A percentile compares a stretch with the other conserved stretches of the same genome.
Evolutionary conservation across 192 early-diverging fungal genomes (phyloP).

Genomic region (Coemansia sp.): DNA sequence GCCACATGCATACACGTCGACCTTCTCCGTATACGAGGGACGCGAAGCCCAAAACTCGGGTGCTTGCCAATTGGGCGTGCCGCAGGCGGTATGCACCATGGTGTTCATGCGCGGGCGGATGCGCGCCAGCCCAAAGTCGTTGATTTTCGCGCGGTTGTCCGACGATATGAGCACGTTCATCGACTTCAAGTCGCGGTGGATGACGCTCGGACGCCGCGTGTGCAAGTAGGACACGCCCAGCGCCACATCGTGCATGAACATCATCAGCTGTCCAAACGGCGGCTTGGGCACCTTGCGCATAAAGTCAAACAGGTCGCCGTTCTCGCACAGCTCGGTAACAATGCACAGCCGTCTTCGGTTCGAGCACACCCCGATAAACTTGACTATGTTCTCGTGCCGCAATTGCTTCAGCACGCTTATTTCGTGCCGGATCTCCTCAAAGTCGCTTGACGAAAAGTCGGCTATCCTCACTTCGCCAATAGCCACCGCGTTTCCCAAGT

Average conservation of each 20-base stretch:
- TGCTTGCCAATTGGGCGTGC: conserved; percentile 83
- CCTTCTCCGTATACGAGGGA: conserved; percentile 77
- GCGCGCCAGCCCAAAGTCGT: conserved; percentile 81
- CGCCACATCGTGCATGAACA: conserved; percentile 80
- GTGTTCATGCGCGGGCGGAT: conserved; percentile 71
- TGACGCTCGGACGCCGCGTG: conserved; percentile 71
- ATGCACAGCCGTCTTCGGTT: conserved; percentile 69
- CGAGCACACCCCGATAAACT: conserved; percentile 75
- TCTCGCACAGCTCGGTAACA: conserved; percentile 73
- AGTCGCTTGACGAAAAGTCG: conserved; percentile 69
- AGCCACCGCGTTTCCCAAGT: conserved; percentile 67
- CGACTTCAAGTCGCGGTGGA: conserved; percentile 77
- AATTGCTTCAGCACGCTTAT: conserved; percentile 77
- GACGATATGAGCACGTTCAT: conserved; percentile 70
- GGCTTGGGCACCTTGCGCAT: conserved; percentile 67
- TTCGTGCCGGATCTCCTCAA: conserved; percentile 76
- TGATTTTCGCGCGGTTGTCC: conserved; percentile 74
- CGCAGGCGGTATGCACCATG: conserved; percentile 75
- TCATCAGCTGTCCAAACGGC: conserved; percentile 67
- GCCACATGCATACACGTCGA: conserved; percentile 71
- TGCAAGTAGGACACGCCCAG: conserved; percentile 73
- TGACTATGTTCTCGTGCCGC: conserved; percentile 74
- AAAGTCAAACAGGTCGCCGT: conserved; percentile 77
- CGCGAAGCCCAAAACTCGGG: conserved; percentile 75
- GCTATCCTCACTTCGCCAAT: conserved; percentile 71